These are phyloP conservation scores for Usnea hakonensis DNA, from an alignment of 495 filamentous ascomycete genomes.

Conservation along the genomic window DNA sequence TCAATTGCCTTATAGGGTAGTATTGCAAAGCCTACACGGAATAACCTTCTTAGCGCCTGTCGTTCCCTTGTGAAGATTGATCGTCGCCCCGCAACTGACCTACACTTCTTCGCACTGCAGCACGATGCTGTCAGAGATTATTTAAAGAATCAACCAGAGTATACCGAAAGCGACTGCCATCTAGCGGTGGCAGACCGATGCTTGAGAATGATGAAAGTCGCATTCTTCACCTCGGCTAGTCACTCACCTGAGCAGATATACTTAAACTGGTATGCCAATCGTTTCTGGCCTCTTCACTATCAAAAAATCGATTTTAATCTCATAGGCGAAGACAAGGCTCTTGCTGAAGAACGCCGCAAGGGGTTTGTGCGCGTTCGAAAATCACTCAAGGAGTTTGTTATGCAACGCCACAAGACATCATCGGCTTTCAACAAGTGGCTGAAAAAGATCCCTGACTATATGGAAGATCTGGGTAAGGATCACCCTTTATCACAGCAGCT, in stretches of 20 bases:
- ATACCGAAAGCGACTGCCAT: slow-evolving; percentile 6
- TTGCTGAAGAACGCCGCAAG: slow-evolving; percentile 6
- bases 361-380: not conserved
- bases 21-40: slow-evolving; percentile 3
- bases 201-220: slow-evolving; percentile 10
- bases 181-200: slow-evolving; percentile 7
- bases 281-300: slow-evolving; percentile 9
- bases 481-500: slow-evolving; percentile 6
- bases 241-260: not conserved
- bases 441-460: slow-evolving; percentile 4
- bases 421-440: slow-evolving; percentile 11
- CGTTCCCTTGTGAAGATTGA: slow-evolving; percentile 9
- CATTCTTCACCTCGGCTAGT: not conserved
- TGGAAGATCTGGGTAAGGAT: not conserved
- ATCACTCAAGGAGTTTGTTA: slow-evolving; percentile 4
- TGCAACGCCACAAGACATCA: slow-evolving; percentile 12
- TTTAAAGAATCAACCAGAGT: slow-evolving; percentile 5
- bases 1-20: not conserved
- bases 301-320: slow-evolving; percentile 9
- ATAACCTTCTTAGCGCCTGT: slow-evolving; percentile 9
- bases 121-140: slow-evolving; percentile 6
- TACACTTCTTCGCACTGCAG: not conserved
- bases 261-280: slow-evolving; percentile 11
- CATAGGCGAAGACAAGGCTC: slow-evolving; percentile 5
- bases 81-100: not conserved